Conservation (phyloP, 2,329 filamentous ascomycete genomes). For the Fusarium mangiferae region DNA sequence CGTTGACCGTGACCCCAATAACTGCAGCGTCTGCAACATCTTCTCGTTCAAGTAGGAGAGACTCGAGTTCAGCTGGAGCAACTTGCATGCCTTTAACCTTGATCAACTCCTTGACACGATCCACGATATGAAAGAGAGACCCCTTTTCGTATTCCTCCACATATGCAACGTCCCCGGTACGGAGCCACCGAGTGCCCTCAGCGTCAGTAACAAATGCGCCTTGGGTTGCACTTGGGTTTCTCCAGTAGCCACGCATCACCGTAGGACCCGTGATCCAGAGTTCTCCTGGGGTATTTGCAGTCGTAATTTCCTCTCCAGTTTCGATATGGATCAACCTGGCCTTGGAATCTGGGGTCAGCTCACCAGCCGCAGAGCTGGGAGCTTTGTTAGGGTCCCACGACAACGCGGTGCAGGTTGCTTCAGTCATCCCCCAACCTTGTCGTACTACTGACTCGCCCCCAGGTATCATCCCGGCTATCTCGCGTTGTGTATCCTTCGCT, state of each 20-base stretch:
- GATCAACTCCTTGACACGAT: constrained; percentile 75
- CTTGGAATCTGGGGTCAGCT: constrained; percentile 56
- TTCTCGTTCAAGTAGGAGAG: constrained; percentile 50
- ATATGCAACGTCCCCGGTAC: constrained; percentile 79
- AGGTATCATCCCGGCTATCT: constrained; percentile 62
- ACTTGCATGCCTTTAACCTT: constrained; percentile 71
- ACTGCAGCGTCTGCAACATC: constrained; percentile 72
- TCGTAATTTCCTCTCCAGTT: constrained; percentile 61
- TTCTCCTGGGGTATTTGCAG: constrained; percentile 69
- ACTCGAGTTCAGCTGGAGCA: constrained; percentile 63
- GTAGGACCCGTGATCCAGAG: constrained; percentile 79
- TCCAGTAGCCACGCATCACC: constrained; percentile 82
- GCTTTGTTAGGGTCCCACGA: constrained; percentile 72
- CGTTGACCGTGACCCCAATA: constrained; percentile 65
- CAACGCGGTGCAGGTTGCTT: constrained; percentile 77
- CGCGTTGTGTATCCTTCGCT: constrained; percentile 58
- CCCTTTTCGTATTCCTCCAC: constrained; percentile 67
- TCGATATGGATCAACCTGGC: constrained; percentile 72
- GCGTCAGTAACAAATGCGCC: constrained; percentile 62
- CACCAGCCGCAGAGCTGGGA: constrained; percentile 42
- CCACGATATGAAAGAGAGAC: constrained; percentile 72
- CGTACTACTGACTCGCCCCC: constrained; percentile 50
- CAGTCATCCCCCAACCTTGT: constrained; percentile 92
- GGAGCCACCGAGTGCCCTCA: constrained; percentile 71
- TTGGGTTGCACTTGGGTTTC: constrained; percentile 72